phyloP scores from a whole-genome alignment of 768 basidiomycete species.

The Hericium alpestre region DNA sequence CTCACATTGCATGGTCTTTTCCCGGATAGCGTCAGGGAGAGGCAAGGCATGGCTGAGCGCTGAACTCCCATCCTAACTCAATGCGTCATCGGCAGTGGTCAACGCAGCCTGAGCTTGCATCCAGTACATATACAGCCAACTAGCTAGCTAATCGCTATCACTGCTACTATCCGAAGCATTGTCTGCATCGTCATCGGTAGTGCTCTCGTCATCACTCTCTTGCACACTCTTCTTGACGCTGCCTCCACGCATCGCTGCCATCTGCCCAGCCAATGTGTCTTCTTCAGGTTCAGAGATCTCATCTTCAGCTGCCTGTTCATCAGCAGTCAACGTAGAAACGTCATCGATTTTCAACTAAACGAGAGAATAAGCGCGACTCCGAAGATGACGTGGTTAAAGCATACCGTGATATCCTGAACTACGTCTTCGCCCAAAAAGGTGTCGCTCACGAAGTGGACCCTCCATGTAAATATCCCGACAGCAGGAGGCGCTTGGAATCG shows the following conservation, averaged over 20 bases:
- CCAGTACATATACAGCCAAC: too few relatives aligned
- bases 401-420: constrained; percentile 57
- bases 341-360: constrained; percentile 78
- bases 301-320: constrained; percentile 63
- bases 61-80: too few relatives aligned
- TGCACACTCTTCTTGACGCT: constrained; percentile 56
- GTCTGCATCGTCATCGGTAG: constrained; percentile 40
- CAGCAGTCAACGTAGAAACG: constrained; percentile 40
- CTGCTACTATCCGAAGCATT: constrained; percentile 43
- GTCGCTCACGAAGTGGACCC: constrained; percentile 76
- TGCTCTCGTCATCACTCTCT: constrained; percentile 42
- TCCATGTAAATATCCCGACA: constrained; percentile 82
- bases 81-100: too few relatives aligned
- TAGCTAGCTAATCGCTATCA: constrained; percentile 31
- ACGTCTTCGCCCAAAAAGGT: constrained; percentile 80
- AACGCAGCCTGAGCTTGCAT: too few relatives aligned
- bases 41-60: too few relatives aligned
- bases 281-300: constrained; percentile 98
- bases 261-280: constrained; percentile 92
- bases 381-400: constrained; percentile 18
- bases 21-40: too few relatives aligned
- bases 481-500: constrained; percentile 92
- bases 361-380: neutral
- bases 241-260: constrained; percentile 91
- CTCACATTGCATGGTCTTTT: too few relatives aligned